A percentile compares a stretch with the other conserved stretches of the same genome.
phyloP scores from a whole-genome alignment of 495 filamentous ascomycete species.

The Penicillium cosmopolitanum region DNA sequence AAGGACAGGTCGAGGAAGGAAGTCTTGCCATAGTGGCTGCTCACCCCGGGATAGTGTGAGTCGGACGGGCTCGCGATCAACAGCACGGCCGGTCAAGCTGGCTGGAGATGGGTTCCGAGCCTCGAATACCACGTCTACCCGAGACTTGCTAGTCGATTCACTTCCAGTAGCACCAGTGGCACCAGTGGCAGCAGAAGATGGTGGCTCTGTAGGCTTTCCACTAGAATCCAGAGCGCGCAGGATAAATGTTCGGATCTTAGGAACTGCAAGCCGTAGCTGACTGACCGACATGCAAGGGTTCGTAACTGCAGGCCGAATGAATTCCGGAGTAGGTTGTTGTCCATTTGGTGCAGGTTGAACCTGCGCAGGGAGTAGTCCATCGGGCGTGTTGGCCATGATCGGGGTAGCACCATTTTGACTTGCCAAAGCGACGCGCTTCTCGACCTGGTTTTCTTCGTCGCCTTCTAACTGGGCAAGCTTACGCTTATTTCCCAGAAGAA shows the following conservation, averaged over 20 bases:
- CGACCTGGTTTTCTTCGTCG: slow-evolving; percentile 68
- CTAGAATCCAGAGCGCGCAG: slow-evolving; percentile 54
- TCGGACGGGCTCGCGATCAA: slow-evolving; percentile 77
- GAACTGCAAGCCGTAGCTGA: slow-evolving; percentile 86
- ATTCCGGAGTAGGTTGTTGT: slow-evolving; percentile 77
- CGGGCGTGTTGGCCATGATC: slow-evolving; percentile 73
- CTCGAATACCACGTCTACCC: slow-evolving; percentile 71
- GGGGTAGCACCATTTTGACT: slow-evolving; percentile 68
- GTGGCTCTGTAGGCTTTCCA: slow-evolving; percentile 51
- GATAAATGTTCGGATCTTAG: slow-evolving; percentile 82
- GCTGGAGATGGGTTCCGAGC: slow-evolving; percentile 68
- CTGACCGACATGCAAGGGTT: slow-evolving; percentile 80
- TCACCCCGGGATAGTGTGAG: slow-evolving; percentile 82
- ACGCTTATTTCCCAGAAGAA: slow-evolving; percentile 92
- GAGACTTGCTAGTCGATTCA: slow-evolving; percentile 59
- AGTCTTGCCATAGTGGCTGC: slow-evolving; percentile 91
- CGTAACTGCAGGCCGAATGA: slow-evolving; percentile 82
- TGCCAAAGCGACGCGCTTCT: slow-evolving; percentile 61
- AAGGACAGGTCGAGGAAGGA: slow-evolving; percentile 78
- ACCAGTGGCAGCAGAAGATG: slow-evolving; percentile 39
- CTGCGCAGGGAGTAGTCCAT: slow-evolving; percentile 73
- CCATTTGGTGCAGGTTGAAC: slow-evolving; percentile 57
- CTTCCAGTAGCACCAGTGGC: slow-evolving; percentile 33
- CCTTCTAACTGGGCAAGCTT: slow-evolving; percentile 70
- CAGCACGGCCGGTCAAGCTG: slow-evolving; percentile 56